Evolutionary conservation across 345 rosid species (phyloP), one percentile per base, ranked within the genome.

Genomic region (Melastoma malabathricum): DNA sequence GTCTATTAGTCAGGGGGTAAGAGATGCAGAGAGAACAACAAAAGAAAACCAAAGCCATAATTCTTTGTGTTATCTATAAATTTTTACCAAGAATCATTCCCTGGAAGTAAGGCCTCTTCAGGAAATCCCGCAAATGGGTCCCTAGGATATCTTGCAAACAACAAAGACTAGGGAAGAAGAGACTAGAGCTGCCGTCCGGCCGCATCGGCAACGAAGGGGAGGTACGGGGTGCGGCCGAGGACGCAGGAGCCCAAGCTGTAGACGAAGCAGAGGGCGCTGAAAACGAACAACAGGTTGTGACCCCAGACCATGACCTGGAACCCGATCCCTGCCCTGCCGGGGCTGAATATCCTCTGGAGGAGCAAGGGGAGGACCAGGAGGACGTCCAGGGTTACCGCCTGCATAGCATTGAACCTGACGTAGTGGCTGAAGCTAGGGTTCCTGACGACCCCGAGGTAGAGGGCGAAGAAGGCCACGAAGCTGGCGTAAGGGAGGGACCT

Each of bases 351-450:
- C 44, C 88, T 55, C 12, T 86, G 74, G 47, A 86, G 38, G 16
- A 86, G 68, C 58, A 79, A 44, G 15, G 94, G 94, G 48, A 86
- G 70, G 43, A 82, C 86, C 45, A 90, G 53, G n/a, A 90, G 73
- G 44, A 86, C 96, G 64, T 90, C 98, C 22, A 90, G 59, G 20
- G 92, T 76, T 46, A 90, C 80, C 10, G 96, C 96, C 62, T 90
- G 98, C 98, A 90, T 90, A 4, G 96, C 68, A 56, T 84, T 86
- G 69, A 83, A 90, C 65, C 94, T 59, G 16, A 77, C 87, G 63
- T 81, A 86, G 45, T 58, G 79, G 54, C 73, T 76, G 63, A 90
- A 74, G 27, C 70, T 69, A 7, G 83, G 79, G 68, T 90, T 90
- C 58, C 94, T 70, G 17, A 84, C 98, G 6, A 90, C 75, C 0